Evolutionary conservation across 75 land plant genomes (phyloP).

Genomic region (Sequoia sempervirens): DNA sequence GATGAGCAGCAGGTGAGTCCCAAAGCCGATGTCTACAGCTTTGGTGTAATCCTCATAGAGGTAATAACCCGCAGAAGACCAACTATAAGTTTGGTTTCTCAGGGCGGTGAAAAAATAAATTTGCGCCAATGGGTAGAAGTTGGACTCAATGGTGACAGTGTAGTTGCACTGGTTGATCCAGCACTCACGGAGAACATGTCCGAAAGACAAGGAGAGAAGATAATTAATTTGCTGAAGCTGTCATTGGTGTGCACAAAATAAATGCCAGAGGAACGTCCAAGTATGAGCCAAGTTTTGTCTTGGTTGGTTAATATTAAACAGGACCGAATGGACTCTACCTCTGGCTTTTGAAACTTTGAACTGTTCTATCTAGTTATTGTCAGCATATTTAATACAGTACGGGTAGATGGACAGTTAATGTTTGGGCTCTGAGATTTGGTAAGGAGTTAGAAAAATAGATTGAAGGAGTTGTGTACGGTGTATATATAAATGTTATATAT

Average conservation of each 20-base stretch:
- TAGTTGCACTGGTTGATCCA: background rate
- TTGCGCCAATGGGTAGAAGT: constrained; percentile 28
- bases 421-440: too few relatives aligned
- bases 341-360: background rate
- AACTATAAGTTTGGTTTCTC: constrained; percentile 14
- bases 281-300: constrained; percentile 17
- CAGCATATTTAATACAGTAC: too few relatives aligned
- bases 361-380: too few relatives aligned
- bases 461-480: too few relatives aligned
- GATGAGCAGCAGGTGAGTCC: constrained; percentile 18
- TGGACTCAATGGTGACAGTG: background rate
- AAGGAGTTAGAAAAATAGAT: too few relatives aligned
- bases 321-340: background rate
- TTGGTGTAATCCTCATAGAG: constrained; percentile 55
- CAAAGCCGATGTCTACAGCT: constrained; percentile 63
- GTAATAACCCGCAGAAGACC: constrained; percentile 26
- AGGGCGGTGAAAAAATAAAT: constrained; percentile 24
- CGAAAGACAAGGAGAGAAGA: constrained; percentile 1
- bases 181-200: background rate
- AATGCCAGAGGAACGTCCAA: constrained; percentile 16
- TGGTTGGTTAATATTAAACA: background rate
- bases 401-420: too few relatives aligned
- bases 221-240: constrained; percentile 11
- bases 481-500: too few relatives aligned
- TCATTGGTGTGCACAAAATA: constrained; percentile 18